Evolutionary conservation across 768 basidiomycete species (phyloP).

Genomic region (Tricholoma bakamatsutake): DNA sequence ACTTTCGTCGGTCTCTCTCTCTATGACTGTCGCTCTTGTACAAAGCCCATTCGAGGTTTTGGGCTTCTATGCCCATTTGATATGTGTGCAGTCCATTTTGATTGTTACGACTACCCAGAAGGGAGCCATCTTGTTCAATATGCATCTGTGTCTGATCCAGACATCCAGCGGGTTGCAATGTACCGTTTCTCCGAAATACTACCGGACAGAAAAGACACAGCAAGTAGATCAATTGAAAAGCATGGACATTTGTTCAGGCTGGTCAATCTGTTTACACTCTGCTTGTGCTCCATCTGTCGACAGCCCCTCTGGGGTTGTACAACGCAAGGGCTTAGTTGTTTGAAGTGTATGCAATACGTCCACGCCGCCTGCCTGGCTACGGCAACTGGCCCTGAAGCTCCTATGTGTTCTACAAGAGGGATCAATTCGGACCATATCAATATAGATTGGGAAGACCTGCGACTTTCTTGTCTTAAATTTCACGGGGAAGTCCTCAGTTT

Average conservation of each 20-base stretch:
- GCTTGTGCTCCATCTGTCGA: slow-evolving; percentile 62
- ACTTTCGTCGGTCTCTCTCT: slow-evolving; percentile 29
- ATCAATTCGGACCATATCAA: slow-evolving; percentile 42
- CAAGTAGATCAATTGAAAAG: slow-evolving; percentile 14
- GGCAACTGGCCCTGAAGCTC: slow-evolving; percentile 18
- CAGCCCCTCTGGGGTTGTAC: slow-evolving; percentile 70
- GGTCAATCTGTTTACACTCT: slow-evolving; percentile 68
- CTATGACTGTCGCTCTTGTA: slow-evolving; percentile 52
- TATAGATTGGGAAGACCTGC: slow-evolving; percentile 47
- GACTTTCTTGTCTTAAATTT: slow-evolving; percentile 48
- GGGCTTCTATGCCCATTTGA: slow-evolving; percentile 70
- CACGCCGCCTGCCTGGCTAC: slow-evolving; percentile 45
- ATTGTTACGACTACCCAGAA: slow-evolving; percentile 70
- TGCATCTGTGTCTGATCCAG: slow-evolving; percentile 33
- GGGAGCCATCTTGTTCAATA: slow-evolving; percentile 59
- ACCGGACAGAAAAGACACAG: slow-evolving; percentile 21
- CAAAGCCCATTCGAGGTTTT: slow-evolving; percentile 52
- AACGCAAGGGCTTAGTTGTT: slow-evolving; percentile 60
- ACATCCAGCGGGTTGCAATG: slow-evolving; percentile 53
- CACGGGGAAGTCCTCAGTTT: slow-evolving; percentile 41
- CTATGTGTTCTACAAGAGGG: slow-evolving; percentile 32
- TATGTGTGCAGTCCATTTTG: slow-evolving; percentile 64
- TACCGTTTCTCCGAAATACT: slow-evolving; percentile 53
- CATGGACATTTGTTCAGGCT: slow-evolving; percentile 47
- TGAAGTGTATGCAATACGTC: slow-evolving; percentile 51